These are phyloP conservation scores for Boletus tylopilopsis DNA, from an alignment of 768 basidiomycete species.

Conservation along the genomic window DNA sequence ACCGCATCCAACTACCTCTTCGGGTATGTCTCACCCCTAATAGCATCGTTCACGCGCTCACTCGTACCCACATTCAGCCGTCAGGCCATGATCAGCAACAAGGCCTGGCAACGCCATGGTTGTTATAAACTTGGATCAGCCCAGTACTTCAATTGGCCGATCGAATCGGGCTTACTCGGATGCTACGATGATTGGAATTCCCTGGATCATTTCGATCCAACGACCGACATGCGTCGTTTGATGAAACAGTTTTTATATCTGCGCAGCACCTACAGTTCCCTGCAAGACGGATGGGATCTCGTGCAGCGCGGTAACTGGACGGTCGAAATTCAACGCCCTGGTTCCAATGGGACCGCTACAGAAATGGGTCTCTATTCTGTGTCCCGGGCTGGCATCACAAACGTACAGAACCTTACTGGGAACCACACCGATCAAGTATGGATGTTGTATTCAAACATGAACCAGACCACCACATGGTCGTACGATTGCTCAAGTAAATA, in stretches of 20 bases:
- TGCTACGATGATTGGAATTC: slow-evolving; percentile 91
- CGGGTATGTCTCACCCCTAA: slow-evolving; percentile 45
- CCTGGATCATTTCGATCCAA: slow-evolving; percentile 93
- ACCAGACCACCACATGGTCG: slow-evolving; percentile 60
- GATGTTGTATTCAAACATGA: slow-evolving; percentile 86
- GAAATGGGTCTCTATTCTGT: slow-evolving; percentile 90
- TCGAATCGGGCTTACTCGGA: slow-evolving; percentile 73
- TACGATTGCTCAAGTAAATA: slow-evolving; percentile 51
- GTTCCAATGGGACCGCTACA: slow-evolving; percentile 75
- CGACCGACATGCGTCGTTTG: slow-evolving; percentile 68
- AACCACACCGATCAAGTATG: slow-evolving; percentile 66
- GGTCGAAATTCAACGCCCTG: slow-evolving; percentile 68
- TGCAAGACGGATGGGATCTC: slow-evolving; percentile 88
- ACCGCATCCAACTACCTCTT: slow-evolving; percentile 91
- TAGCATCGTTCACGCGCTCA: slow-evolving; percentile 1
- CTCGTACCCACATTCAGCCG: slow-evolving; percentile 49
- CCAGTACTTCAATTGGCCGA: slow-evolving; percentile 93
- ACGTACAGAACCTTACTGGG: slow-evolving; percentile 61
- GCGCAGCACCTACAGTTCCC: slow-evolving; percentile 60
- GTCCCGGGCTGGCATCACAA: slow-evolving; percentile 57
- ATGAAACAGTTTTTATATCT: slow-evolving; percentile 72
- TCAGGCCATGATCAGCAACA: slow-evolving; percentile 83
- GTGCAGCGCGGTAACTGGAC: slow-evolving; percentile 87
- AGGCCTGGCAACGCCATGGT: slow-evolving; percentile 90
- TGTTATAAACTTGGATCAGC: slow-evolving; percentile 87